These are phyloP conservation scores for Basipetospora chlamydospora DNA, from an alignment of 2,329 filamentous ascomycete species.

Conservation along the genomic window DNA sequence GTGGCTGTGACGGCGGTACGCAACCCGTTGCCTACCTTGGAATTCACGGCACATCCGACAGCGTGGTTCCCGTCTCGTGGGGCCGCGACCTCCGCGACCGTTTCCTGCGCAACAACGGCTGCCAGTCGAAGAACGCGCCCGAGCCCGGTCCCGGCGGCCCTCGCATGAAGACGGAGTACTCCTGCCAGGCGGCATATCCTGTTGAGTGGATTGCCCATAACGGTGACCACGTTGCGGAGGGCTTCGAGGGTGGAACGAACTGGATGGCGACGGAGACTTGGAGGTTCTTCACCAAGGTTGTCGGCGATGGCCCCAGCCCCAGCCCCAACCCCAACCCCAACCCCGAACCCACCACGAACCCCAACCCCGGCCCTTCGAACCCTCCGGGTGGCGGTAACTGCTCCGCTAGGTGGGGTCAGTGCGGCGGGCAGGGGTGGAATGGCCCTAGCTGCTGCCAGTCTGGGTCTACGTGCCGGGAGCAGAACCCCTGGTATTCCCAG, in stretches of 20 bases:
- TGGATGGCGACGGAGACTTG: no score
- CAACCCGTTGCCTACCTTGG: constrained; percentile 21
- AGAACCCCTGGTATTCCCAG: no score
- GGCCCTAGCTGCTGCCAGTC: no score
- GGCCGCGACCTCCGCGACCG: constrained; percentile 18
- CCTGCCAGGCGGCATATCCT: constrained; percentile 13
- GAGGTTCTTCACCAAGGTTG: no score
- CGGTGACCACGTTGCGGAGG: constrained; percentile 6
- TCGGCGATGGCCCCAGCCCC: neutral
- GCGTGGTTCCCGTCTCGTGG: constrained; percentile 15
- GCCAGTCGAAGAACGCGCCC: constrained; percentile 13
- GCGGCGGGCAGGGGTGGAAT: no score
- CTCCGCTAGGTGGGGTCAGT: no score
- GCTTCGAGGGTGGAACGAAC: no score
- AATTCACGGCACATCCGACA: constrained; percentile 22
- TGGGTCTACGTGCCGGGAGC: no score
- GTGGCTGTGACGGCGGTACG: constrained; percentile 16
- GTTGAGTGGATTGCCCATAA: constrained; percentile 15
- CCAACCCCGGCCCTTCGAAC: no score
- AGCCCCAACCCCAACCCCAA: neutral
- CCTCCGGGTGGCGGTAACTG: no score
- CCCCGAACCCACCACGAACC: neutral
- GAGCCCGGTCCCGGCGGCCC: constrained; percentile 9
- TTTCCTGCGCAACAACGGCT: constrained; percentile 21
- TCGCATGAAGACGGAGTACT: constrained; percentile 14